Base-by-base conservation (phyloP, 202 grass and related monocot species). In the Panicum hallii region DNA sequence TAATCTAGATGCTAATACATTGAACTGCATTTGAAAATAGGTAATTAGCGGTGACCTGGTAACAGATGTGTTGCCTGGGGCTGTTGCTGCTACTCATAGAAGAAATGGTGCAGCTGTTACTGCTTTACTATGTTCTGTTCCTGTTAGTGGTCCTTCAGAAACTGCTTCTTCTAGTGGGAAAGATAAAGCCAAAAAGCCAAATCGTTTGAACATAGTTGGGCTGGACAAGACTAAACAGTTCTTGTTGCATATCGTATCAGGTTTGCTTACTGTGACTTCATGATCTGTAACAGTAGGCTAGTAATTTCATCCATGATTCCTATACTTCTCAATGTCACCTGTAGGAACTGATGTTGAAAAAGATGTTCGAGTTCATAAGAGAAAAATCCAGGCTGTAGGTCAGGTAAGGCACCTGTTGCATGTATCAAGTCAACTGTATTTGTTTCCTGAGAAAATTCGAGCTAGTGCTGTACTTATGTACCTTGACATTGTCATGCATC, bases 101-200 rank as follows among this genome's bases (percentile, higher is more conserved):
- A 96, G 87, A 83, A 93, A 96, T 79, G 90, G 97, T 80, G 97
- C 97, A 63, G 91, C 83, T 84, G 91, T 96, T 84, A 96, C 97
- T 82, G 84, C 97, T 67, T 86, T 99, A 75, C 79, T 94, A 55
- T 99, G 97, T 86, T 83, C 81, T 61, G 74, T 93, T 84, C 97
- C 93, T 88, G 84, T 94, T 60, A 99, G 90, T 67, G 97, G 93
- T 67, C 86, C 86, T 84, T 88, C 91, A 82, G 93, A 96, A 79
- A 88, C 81, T 80, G 63, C 77, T 83, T 68, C 90, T 79, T 91
- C 97, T 56, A 92, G 89, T 84, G 97, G 93, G 67, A 99, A 99
- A 87, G 97, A 99, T 83, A 99, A 99, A 82, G 91, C 90, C 83
- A 99, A 94, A 69, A 96, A 96, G 85, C 91, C 91, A 92, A 88